Conservation (phyloP, 345 rosid species). For the Murraya paniculata region DNA sequence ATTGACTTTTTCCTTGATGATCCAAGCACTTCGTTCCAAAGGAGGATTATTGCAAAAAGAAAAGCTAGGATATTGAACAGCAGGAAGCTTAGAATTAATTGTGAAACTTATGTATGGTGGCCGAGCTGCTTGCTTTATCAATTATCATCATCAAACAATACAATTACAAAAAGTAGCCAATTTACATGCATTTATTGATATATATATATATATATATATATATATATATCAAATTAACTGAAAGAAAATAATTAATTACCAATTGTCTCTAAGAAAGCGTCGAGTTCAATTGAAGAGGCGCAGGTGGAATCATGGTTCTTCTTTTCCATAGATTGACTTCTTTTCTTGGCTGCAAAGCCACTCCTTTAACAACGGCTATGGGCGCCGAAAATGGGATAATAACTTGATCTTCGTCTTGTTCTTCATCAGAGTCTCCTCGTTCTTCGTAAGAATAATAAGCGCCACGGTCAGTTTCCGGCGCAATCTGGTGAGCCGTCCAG, state of each 20-base stretch:
- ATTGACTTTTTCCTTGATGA: neutral
- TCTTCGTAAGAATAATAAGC: slow-evolving; percentile 58
- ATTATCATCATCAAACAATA: neutral
- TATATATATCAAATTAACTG: neutral
- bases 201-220: neutral
- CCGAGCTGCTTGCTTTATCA: no score
- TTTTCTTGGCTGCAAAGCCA: slow-evolving; percentile 46
- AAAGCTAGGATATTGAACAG: no score
- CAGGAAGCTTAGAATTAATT: no score
- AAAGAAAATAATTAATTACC: neutral
- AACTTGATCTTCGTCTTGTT: slow-evolving; percentile 31
- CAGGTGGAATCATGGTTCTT: slow-evolving; percentile 77
- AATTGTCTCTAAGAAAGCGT: slow-evolving; percentile 12
- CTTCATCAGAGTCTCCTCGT: slow-evolving; percentile 20
- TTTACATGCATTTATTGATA: neutral
- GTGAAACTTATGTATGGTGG: no score
- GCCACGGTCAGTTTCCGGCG: slow-evolving; percentile 37
- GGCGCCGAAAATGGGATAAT: slow-evolving; percentile 80
- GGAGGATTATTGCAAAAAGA: neutral
- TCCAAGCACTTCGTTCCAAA: neutral
- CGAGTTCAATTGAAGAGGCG: slow-evolving; percentile 54
- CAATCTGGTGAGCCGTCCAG: slow-evolving; percentile 58
- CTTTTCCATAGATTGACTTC: slow-evolving; percentile 91
- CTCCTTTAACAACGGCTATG: slow-evolving; percentile 34
- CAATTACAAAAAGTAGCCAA: neutral